These are phyloP conservation scores for Globisporangium heterothallicum DNA, from an alignment of 352 stramenopile species.

Conservation along the genomic window DNA sequence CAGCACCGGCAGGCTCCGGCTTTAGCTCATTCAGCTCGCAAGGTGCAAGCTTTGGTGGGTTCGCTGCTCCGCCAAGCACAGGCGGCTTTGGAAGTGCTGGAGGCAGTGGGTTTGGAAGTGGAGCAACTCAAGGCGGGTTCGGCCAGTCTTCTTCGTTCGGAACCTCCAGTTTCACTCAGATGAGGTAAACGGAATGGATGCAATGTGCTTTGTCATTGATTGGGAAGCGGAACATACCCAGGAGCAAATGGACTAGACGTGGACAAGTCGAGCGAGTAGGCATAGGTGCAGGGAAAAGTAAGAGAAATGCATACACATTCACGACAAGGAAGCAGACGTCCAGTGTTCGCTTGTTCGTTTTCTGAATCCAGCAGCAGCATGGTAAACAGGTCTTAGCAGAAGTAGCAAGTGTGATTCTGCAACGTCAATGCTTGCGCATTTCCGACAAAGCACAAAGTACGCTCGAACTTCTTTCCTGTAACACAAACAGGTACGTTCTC, in stretches of 20 bases:
- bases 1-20: conserved; percentile 20
- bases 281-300: too few relatives aligned
- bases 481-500: too few relatives aligned
- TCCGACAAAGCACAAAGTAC: too few relatives aligned
- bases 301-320: too few relatives aligned
- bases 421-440: too few relatives aligned
- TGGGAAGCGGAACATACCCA: conserved; percentile 8
- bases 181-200: conserved; percentile 20
- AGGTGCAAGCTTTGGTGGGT: conserved; percentile 33
- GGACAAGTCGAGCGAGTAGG: too few relatives aligned
- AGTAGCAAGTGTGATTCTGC: too few relatives aligned
- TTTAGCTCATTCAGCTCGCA: conserved; percentile 42
- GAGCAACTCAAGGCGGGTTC: conserved; percentile 16
- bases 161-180: conserved; percentile 50
- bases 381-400: too few relatives aligned
- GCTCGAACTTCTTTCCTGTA: too few relatives aligned
- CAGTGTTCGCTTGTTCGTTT: too few relatives aligned
- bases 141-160: conserved; percentile 31
- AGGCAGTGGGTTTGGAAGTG: conserved; percentile 12
- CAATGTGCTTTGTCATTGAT: not conserved
- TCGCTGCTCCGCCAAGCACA: conserved; percentile 16
- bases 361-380: too few relatives aligned
- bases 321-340: too few relatives aligned
- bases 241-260: not conserved
- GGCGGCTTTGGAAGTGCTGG: conserved; percentile 17